Conservation (phyloP, 495 filamentous ascomycete species). For the Penicillium pulvis region DNA sequence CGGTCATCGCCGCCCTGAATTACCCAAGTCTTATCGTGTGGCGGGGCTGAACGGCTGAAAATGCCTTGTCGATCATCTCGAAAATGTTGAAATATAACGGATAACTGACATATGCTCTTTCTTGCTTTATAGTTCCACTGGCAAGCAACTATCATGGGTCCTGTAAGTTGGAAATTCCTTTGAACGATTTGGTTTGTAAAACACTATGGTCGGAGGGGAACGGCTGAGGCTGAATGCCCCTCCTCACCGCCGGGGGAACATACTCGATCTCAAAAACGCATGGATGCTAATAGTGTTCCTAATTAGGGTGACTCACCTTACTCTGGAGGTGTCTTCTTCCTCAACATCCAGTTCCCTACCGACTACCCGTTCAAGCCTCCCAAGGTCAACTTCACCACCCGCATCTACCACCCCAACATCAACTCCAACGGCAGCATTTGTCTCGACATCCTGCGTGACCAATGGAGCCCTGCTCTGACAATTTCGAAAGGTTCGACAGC, state of each 20-base stretch:
- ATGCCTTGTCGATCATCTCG: constrained; percentile 11
- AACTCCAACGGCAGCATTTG: constrained; percentile 99
- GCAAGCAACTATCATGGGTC: constrained; percentile 99
- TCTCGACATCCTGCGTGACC: constrained; percentile 94
- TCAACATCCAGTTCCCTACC: constrained; percentile 97
- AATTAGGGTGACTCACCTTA: constrained; percentile 88
- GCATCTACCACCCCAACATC: constrained; percentile 99
- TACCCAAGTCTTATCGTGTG: constrained; percentile 19
- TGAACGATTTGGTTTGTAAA: background rate
- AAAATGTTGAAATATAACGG: constrained; percentile 12
- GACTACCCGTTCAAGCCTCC: constrained; percentile 99
- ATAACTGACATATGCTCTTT: constrained; percentile 23
- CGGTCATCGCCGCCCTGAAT: constrained; percentile 16
- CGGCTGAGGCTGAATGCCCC: background rate
- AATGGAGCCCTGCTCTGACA: constrained; percentile 98
- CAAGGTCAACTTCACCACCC: constrained; percentile 99
- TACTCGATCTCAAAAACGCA: constrained; percentile 14
- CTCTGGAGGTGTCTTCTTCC: constrained; percentile 96
- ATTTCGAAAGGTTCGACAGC: constrained; percentile 88
- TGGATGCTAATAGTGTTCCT: constrained; percentile 20
- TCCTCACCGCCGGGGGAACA: constrained; percentile 1
- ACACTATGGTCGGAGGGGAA: constrained; percentile 5
- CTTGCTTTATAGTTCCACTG: constrained; percentile 81
- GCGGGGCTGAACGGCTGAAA: constrained; percentile 31
- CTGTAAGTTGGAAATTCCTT: constrained; percentile 64